phyloP scores from a whole-genome alignment of 2,329 filamentous ascomycete genomes.

The Fusarium pseudograminearum region DNA sequence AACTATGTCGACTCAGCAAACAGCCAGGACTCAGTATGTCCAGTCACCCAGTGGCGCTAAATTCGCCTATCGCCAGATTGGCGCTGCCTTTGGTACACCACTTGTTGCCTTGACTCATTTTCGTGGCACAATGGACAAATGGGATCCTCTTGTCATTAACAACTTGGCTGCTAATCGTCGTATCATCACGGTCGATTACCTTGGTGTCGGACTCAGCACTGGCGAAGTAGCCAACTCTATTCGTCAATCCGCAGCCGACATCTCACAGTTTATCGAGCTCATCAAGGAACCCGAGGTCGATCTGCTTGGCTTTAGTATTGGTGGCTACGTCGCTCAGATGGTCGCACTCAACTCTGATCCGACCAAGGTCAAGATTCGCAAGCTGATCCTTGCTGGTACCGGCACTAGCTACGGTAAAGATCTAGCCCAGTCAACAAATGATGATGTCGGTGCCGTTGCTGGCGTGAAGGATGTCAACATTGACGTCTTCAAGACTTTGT shows the following conservation, averaged over 20 bases:
- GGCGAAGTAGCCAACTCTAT: slow-evolving; percentile 6
- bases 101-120: neutral
- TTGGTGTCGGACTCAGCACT: slow-evolving; percentile 9
- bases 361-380: neutral
- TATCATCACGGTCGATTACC: slow-evolving; percentile 9
- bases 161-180: neutral
- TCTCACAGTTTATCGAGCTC: neutral
- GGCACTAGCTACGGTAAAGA: neutral
- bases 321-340: slow-evolving; percentile 17
- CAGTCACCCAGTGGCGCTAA: neutral
- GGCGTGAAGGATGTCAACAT: slow-evolving; percentile 6
- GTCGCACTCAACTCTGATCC: slow-evolving; percentile 1
- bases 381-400: slow-evolving; percentile 2
- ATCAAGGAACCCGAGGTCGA: neutral
- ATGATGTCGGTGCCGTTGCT: slow-evolving; percentile 1
- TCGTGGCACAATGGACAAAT: slow-evolving; percentile 13
- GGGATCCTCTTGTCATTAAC: slow-evolving; percentile 17
- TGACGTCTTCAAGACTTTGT: slow-evolving; percentile 13
- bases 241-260: slow-evolving; percentile 8
- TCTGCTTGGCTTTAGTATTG: neutral
- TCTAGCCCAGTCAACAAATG: neutral
- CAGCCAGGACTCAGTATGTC: slow-evolving; percentile 8
- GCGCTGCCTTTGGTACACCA: neutral
- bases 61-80: slow-evolving; percentile 16
- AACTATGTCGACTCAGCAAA: slow-evolving; percentile 17